Conservation (phyloP, 192 early-diverging fungal genomes). For the Backusella mclennaniae region DNA sequence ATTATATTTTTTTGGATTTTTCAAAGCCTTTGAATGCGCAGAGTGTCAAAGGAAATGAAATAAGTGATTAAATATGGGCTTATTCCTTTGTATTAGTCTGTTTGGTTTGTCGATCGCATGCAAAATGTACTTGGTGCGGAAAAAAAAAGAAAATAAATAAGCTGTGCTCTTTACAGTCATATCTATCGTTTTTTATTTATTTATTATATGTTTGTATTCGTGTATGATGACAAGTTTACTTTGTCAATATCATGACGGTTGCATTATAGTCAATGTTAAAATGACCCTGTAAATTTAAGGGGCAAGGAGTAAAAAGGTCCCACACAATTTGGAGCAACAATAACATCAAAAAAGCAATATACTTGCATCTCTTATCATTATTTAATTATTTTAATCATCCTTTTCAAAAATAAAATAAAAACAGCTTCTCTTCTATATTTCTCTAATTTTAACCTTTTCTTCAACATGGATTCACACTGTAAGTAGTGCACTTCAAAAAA, state of each 20-base stretch:
- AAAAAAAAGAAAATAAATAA: not conserved
- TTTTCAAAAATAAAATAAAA: not conserved
- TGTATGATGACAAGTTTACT: not conserved
- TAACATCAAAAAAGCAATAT: not conserved
- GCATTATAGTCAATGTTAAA: not conserved
- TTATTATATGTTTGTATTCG: not conserved
- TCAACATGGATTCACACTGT: not conserved
- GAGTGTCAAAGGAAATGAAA: not conserved
- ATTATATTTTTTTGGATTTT: not conserved
- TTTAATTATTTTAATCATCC: not conserved
- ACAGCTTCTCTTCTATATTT: not conserved
- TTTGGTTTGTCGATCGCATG: not conserved
- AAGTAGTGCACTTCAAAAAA: not conserved
- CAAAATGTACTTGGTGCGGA: not conserved
- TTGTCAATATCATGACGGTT: not conserved
- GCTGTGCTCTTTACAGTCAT: not conserved
- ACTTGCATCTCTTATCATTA: not conserved
- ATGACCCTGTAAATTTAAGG: not conserved
- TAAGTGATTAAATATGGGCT: not conserved
- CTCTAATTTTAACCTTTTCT: not conserved
- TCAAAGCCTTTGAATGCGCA: not conserved
- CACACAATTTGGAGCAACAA: not conserved
- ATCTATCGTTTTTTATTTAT: not conserved
- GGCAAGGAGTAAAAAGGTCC: not conserved
- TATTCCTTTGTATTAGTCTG: not conserved